phyloP scores from a whole-genome alignment of 495 filamentous ascomycete species.

The Entonaema liquescens region DNA sequence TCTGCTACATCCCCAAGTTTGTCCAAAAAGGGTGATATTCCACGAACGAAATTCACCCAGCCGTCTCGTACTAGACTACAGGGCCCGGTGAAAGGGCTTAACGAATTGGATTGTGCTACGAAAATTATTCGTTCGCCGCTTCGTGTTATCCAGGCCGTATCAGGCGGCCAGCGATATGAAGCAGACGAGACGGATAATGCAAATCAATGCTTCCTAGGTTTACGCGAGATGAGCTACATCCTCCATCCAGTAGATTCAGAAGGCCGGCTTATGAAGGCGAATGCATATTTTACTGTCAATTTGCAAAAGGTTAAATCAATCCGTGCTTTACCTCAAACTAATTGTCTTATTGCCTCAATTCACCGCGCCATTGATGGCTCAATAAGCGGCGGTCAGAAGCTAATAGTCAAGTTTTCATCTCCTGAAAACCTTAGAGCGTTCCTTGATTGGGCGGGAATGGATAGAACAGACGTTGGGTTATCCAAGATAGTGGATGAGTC shows the following conservation, averaged over 20 bases:
- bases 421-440: conserved; percentile 23
- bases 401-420: conserved; percentile 36
- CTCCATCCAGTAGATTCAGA: conserved; percentile 28
- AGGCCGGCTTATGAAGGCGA: conserved; percentile 12
- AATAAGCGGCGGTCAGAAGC: conserved; percentile 18
- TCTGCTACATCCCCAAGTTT: conserved; percentile 28
- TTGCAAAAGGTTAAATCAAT: conserved; percentile 1
- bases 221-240: conserved; percentile 22
- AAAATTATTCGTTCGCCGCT: conserved; percentile 26
- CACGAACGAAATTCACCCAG: conserved; percentile 22
- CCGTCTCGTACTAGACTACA: conserved; percentile 11
- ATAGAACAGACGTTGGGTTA: not conserved
- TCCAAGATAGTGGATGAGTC: not conserved
- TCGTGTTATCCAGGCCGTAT: conserved; percentile 34
- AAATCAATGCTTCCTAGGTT: conserved; percentile 32
- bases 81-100: not conserved
- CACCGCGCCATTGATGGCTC: not conserved
- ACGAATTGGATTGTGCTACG: conserved; percentile 2
- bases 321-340: not conserved
- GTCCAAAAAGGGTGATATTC: conserved; percentile 40
- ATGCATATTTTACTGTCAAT: conserved; percentile 34
- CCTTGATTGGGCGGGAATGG: conserved; percentile 26
- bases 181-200: not conserved
- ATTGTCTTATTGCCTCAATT: conserved; percentile 19
- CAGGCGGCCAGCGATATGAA: conserved; percentile 35